Evolutionary conservation across 768 basidiomycete species (phyloP).

Genomic region (Neoboletus magnificus): DNA sequence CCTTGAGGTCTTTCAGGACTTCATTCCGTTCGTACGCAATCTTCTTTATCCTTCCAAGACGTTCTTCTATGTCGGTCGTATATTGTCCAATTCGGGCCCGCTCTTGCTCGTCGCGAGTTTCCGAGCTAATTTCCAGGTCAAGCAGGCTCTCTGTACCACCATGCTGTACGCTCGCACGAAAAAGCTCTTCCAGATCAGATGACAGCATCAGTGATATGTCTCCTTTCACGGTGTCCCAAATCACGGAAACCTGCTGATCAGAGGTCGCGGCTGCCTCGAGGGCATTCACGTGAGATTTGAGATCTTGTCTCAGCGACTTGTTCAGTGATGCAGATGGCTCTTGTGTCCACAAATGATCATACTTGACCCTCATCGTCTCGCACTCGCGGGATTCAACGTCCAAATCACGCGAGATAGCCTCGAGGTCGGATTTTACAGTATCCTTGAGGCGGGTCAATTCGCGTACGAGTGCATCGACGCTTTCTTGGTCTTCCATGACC

Average conservation of each 20-base stretch:
- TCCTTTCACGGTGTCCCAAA: constrained; percentile 68
- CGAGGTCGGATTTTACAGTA: constrained; percentile 57
- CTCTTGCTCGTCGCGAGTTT: constrained; percentile 63
- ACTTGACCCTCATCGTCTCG: constrained; percentile 84
- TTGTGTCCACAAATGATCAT: constrained; percentile 85
- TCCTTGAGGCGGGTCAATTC: constrained; percentile 60
- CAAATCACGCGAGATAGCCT: constrained; percentile 59
- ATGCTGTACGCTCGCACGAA: constrained; percentile 47
- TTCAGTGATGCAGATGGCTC: constrained; percentile 73
- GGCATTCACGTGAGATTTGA: constrained; percentile 70
- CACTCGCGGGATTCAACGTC: constrained; percentile 85
- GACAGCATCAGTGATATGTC: constrained; percentile 66
- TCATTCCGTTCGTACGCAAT: constrained; percentile 83
- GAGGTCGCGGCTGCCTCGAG: constrained; percentile 76
- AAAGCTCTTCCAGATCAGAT: constrained; percentile 59
- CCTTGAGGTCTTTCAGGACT: constrained; percentile 91
- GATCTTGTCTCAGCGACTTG: constrained; percentile 67
- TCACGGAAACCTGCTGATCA: constrained; percentile 65
- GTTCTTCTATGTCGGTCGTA: constrained; percentile 75
- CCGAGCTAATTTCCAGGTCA: constrained; percentile 70
- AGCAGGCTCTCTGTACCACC: constrained; percentile 46
- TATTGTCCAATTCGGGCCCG: constrained; percentile 60
- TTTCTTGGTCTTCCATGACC: constrained; percentile 63
- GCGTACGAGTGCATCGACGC: constrained; percentile 59
- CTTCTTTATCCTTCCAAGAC: constrained; percentile 73